Evolutionary conservation across 1,284 basidiomycete genomes (phyloP).

Genomic region (Ceratobasidium sp.): DNA sequence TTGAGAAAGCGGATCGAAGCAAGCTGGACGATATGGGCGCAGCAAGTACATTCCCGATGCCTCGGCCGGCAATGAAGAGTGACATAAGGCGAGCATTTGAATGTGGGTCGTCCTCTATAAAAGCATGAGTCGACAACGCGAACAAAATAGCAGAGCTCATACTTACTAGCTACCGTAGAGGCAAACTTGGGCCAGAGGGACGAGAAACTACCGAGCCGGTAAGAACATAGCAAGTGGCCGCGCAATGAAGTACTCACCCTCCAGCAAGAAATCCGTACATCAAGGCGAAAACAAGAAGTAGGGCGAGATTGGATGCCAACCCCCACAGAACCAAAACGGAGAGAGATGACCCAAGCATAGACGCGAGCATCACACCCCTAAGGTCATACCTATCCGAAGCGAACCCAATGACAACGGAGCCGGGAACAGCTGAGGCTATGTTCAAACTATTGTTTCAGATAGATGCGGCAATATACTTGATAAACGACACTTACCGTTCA

Average conservation of each 20-base stretch:
- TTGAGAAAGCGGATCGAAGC: conserved; percentile 25
- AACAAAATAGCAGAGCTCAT: too few species aligned
- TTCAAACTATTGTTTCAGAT: not conserved
- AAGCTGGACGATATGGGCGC: conserved; percentile 38
- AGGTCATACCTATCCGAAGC: conserved; percentile 49
- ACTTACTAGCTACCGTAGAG: conserved; percentile 48
- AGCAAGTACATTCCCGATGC: conserved; percentile 39
- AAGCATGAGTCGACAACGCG: not conserved
- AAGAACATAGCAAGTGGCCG: not conserved
- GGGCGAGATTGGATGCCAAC: conserved; percentile 43
- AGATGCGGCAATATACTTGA: not conserved
- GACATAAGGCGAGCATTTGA: conserved; percentile 48
- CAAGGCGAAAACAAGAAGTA: conserved; percentile 46
- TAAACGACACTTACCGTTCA: conserved; percentile 46
- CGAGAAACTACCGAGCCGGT: conserved; percentile 41
- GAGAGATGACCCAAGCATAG: conserved; percentile 47
- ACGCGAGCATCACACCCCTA: conserved; percentile 44
- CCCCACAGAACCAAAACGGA: conserved; percentile 49
- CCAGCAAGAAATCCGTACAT: conserved; percentile 49
- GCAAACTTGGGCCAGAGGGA: conserved; percentile 49
- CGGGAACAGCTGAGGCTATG: conserved; percentile 47
- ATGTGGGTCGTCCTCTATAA: conserved; percentile 48
- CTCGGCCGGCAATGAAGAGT: conserved; percentile 46
- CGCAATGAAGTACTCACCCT: conserved; percentile 40
- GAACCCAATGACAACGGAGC: conserved; percentile 47